phyloP scores from a whole-genome alignment of 257 asterid genomes.

The Penstemon barbatus region DNA sequence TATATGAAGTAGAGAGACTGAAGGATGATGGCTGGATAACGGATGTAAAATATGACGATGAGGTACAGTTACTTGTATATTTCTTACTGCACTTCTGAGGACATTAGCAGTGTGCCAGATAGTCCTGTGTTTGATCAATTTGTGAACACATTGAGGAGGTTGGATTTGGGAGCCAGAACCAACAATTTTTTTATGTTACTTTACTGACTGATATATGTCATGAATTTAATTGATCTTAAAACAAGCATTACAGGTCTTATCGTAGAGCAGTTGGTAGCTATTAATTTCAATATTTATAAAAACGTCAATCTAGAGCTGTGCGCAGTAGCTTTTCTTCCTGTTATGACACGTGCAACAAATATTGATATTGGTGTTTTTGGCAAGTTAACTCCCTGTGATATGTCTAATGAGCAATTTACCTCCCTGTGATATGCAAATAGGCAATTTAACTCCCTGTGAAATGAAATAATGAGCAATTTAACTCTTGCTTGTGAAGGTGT shows the following conservation, averaged over 20 bases:
- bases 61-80: constrained; percentile 54
- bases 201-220: constrained; percentile 1
- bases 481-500: too few relatives aligned
- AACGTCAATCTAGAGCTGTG: neutral
- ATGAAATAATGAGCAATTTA: too few relatives aligned
- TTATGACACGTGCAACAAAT: neutral
- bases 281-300: neutral
- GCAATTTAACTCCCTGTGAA: too few relatives aligned
- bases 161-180: neutral
- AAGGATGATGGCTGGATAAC: constrained; percentile 98
- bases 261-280: neutral
- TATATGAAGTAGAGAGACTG: constrained; percentile 72
- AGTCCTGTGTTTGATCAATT: constrained; percentile 18
- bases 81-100: constrained; percentile 18
- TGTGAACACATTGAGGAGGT: neutral
- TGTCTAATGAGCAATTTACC: too few relatives aligned
- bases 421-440: too few relatives aligned
- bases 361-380: neutral
- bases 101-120: constrained; percentile 5
- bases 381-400: too few relatives aligned
- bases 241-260: constrained; percentile 3
- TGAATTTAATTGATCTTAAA: constrained; percentile 10
- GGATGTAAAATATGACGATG: constrained; percentile 90
- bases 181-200: neutral
- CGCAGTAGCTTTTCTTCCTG: neutral